A percentile compares a stretch with the other conserved stretches of the same genome.
Conservation (phyloP, 352 stramenopile species). For the Blastocystis hominis region DNA sequence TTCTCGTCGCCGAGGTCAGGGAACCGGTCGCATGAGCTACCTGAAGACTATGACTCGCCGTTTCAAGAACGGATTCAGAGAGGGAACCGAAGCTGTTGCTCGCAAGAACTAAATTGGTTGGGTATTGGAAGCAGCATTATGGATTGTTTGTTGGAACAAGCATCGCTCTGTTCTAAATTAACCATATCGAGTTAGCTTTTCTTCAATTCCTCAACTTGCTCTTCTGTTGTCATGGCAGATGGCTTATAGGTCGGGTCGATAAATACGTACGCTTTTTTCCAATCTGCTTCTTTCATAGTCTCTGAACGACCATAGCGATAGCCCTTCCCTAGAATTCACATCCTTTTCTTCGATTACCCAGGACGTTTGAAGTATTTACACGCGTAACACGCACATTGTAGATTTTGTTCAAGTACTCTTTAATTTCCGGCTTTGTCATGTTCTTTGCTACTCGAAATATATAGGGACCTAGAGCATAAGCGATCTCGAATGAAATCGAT, state of each 20-base stretch:
- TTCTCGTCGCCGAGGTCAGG: too few species aligned
- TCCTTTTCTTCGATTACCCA: background rate
- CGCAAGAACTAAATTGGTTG: too few species aligned
- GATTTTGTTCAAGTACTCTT: background rate
- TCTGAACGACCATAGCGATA: background rate
- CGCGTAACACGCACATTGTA: background rate
- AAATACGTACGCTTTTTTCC: constrained; percentile 9
- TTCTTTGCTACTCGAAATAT: background rate
- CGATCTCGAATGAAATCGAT: background rate
- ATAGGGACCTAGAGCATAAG: background rate
- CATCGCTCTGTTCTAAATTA: too few species aligned
- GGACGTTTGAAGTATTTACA: background rate
- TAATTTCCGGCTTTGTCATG: background rate
- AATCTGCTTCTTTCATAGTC: background rate
- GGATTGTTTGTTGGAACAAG: too few species aligned
- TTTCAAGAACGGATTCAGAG: too few species aligned
- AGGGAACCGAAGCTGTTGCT: too few species aligned
- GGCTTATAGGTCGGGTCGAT: background rate
- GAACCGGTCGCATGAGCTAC: too few species aligned
- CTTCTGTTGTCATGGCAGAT: background rate
- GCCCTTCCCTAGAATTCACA: background rate
- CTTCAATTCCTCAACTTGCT: background rate
- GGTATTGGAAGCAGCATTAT: too few species aligned
- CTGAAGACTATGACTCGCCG: too few species aligned
- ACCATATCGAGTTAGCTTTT: too few species aligned